These are phyloP conservation scores for Chlorella sp. DNA, from an alignment of 139 green algal species.

Conservation along the genomic window DNA sequence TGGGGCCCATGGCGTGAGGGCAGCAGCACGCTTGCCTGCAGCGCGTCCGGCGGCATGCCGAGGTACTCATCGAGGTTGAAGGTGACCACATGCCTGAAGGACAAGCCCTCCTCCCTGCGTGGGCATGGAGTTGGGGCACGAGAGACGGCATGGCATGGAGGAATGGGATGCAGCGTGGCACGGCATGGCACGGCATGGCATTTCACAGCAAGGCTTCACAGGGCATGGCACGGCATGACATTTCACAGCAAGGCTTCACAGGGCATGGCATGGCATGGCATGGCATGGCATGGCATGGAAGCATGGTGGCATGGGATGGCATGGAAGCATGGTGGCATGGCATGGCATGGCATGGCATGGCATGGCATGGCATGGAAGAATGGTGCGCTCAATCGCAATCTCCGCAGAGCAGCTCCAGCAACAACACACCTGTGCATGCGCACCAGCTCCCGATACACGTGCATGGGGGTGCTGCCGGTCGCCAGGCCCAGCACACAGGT, in stretches of 20 bases:
- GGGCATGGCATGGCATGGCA: background rate
- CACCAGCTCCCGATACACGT: constrained; percentile 39
- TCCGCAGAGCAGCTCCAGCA: background rate
- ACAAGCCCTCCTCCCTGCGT: constrained; percentile 34
- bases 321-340: background rate
- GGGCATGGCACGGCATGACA: too few species aligned
- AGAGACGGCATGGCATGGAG: background rate
- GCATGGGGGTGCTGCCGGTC: constrained; percentile 38
- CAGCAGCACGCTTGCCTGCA: constrained; percentile 29
- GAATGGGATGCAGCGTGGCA: too few species aligned
- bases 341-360: background rate
- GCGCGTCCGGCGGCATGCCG: constrained; percentile 1
- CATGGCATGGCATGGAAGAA: too few species aligned
- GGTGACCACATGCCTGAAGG: constrained; percentile 33
- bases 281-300: too few species aligned
- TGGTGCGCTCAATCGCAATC: too few species aligned
- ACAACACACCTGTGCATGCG: constrained; percentile 20
- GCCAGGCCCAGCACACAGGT: constrained; percentile 42
- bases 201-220: background rate
- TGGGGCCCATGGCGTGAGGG: too few species aligned
- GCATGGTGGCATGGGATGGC: too few species aligned
- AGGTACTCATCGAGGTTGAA: constrained; percentile 51
- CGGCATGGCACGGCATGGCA: too few species aligned
- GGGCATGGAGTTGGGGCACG: too few species aligned
- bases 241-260: too few species aligned